phyloP scores from a whole-genome alignment of 1,284 basidiomycete species.

The Flammula alnicola region DNA sequence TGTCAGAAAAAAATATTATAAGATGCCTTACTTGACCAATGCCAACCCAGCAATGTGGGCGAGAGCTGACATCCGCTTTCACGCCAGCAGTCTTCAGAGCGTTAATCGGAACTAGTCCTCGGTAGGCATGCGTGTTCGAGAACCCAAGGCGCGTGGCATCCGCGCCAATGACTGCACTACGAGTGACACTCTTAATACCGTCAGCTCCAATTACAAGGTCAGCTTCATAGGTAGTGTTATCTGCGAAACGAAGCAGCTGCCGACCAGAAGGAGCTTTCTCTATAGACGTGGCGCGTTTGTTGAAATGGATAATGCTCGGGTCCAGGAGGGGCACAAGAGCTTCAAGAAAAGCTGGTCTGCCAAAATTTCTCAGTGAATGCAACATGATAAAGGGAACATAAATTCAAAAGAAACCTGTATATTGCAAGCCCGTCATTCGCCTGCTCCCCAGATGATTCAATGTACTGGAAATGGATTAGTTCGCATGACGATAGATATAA shows the following conservation, averaged over 20 bases:
- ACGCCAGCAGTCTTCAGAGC: conserved; percentile 44
- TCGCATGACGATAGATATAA: background rate
- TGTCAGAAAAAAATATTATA: background rate
- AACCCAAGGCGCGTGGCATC: conserved; percentile 37
- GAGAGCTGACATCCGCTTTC: conserved; percentile 40
- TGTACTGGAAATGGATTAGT: conserved; percentile 38
- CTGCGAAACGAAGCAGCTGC: conserved; percentile 45
- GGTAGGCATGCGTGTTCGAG: conserved; percentile 51
- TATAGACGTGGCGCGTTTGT: conserved; percentile 52
- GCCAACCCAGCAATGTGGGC: conserved; percentile 47
- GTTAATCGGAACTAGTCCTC: conserved; percentile 46
- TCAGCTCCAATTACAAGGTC: conserved; percentile 61
- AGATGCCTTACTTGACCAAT: conserved; percentile 41
- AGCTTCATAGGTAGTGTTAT: conserved; percentile 49
- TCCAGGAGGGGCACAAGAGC: conserved; percentile 52
- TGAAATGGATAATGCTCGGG: conserved; percentile 47
- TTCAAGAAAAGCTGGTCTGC: conserved; percentile 53
- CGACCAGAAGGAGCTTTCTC: conserved; percentile 30
- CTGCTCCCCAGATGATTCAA: conserved; percentile 33
- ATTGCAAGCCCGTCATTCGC: conserved; percentile 41
- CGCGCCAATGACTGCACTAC: conserved; percentile 39
- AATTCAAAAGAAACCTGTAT: conserved; percentile 38
- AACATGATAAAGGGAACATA: background rate
- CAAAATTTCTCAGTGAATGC: background rate
- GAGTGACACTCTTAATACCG: conserved; percentile 53